Conservation (phyloP, 2,329 filamentous ascomycete species). For the Fusarium sarcochroum region DNA sequence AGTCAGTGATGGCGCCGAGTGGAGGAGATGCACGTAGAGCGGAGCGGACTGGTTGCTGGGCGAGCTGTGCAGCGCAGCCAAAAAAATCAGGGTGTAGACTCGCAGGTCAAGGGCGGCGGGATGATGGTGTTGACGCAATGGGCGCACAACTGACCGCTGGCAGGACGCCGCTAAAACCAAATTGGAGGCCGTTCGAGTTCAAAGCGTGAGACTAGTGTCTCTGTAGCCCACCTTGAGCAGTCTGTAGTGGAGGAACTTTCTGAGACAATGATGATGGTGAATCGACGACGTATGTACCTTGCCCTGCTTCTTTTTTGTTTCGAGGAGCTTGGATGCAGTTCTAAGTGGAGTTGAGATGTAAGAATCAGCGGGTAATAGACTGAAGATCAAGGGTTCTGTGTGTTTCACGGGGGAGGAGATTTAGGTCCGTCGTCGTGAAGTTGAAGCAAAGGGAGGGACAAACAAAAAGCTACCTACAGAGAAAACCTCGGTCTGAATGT, state of each 20-base stretch:
- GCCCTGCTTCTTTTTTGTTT: conserved; percentile 11
- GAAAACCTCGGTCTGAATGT: conserved; percentile 1
- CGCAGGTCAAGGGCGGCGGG: conserved; percentile 30
- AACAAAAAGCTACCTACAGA: neutral
- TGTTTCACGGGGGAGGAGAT: conserved; percentile 11
- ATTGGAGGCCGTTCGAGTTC: conserved; percentile 34
- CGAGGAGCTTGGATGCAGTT: conserved; percentile 14
- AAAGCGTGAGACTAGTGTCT: conserved; percentile 38
- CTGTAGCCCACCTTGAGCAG: conserved; percentile 6
- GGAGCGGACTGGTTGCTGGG: conserved; percentile 30
- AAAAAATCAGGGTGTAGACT: conserved; percentile 41
- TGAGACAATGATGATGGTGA: conserved; percentile 44
- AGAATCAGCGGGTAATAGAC: conserved; percentile 38
- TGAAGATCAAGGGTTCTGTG: conserved; percentile 27
- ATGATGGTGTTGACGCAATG: conserved; percentile 51
- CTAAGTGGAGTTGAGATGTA: conserved; percentile 24
- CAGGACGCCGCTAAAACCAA: conserved; percentile 29
- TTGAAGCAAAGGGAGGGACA: conserved; percentile 1
- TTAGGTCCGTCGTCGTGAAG: neutral
- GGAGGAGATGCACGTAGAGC: conserved; percentile 15
- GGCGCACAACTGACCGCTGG: conserved; percentile 40
- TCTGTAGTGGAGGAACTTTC: conserved; percentile 29
- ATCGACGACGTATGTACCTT: conserved; percentile 29
- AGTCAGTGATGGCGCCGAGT: conserved; percentile 32
- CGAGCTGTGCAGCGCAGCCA: conserved; percentile 26